Evolutionary conservation across 1,284 basidiomycete species (phyloP).

Genomic region (Leccinum solheimii): DNA sequence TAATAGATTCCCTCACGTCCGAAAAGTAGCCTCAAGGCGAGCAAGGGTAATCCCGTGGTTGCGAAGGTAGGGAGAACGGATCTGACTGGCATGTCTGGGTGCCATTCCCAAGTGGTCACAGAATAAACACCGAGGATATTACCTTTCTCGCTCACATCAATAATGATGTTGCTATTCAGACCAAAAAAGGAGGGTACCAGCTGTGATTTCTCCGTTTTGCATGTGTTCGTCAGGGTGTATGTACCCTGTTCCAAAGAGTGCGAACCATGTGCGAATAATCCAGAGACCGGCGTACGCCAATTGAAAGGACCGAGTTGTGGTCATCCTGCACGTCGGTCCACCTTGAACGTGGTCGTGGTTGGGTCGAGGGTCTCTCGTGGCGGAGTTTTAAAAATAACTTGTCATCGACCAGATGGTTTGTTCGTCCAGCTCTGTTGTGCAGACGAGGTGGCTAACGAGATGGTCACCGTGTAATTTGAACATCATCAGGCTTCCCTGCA

Average conservation of each 20-base stretch:
- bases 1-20: slow-evolving; percentile 26
- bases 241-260: slow-evolving; percentile 39
- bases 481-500: slow-evolving; percentile 68
- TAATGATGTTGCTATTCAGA: not conserved
- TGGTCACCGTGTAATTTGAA: not conserved
- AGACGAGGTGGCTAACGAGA: slow-evolving; percentile 18
- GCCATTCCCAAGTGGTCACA: slow-evolving; percentile 42
- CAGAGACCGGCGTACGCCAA: slow-evolving; percentile 27
- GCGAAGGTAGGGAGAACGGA: slow-evolving; percentile 37
- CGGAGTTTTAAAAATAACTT: slow-evolving; percentile 33
- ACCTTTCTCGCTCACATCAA: slow-evolving; percentile 27
- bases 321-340: slow-evolving; percentile 4
- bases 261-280: slow-evolving; percentile 34
- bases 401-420: slow-evolving; percentile 26
- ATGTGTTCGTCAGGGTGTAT: slow-evolving; percentile 47
- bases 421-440: slow-evolving; percentile 12
- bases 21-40: slow-evolving; percentile 18
- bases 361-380: not conserved
- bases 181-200: slow-evolving; percentile 31
- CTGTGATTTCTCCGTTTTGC: slow-evolving; percentile 43
- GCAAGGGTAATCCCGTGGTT: slow-evolving; percentile 39
- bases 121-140: slow-evolving; percentile 31
- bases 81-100: slow-evolving; percentile 35
- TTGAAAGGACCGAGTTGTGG: slow-evolving; percentile 16
- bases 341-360: not conserved